Percentiles rank a stretch among this genome's conserved stretches.
phyloP scores from a whole-genome alignment of 176 grass and related monocot species.

The Luzula sylvatica region DNA sequence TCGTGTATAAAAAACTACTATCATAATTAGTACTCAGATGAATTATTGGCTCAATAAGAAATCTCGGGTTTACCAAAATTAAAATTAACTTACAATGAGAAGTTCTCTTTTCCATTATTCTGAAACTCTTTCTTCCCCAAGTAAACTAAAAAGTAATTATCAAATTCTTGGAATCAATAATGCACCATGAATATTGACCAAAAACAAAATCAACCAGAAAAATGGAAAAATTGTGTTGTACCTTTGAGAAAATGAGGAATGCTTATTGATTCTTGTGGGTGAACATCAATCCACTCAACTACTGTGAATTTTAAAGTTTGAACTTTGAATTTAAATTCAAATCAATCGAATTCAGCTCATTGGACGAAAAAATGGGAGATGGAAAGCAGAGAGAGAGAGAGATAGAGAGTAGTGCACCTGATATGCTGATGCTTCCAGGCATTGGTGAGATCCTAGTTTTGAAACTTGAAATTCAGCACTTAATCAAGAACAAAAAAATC shows the following conservation, averaged over 20 bases:
- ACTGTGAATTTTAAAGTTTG: constrained; percentile 8
- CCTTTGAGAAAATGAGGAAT: constrained; percentile 21
- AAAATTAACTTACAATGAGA: constrained; percentile 25
- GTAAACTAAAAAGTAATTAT: constrained; percentile 10
- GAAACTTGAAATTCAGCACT: too few relatives aligned
- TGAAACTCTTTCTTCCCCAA: constrained; percentile 22
- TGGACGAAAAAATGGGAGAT: neutral
- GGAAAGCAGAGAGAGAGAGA: neutral
- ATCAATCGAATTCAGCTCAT: neutral
- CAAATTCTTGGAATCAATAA: neutral
- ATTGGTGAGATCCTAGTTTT: neutral
- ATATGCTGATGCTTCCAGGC: constrained; percentile 24
- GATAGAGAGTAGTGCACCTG: neutral
- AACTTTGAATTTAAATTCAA: neutral
- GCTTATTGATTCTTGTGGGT: neutral
- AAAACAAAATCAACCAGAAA: neutral
- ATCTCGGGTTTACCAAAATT: too few relatives aligned
- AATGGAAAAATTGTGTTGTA: neutral
- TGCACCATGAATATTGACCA: too few relatives aligned
- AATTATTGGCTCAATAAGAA: too few relatives aligned
- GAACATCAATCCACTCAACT: constrained; percentile 3
- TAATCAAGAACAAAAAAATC: too few relatives aligned
- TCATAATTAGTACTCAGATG: neutral
- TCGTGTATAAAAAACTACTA: neutral
- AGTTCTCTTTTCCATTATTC: constrained; percentile 12